Percentiles rank a stretch among this genome's conserved stretches.
Evolutionary conservation across 495 filamentous ascomycete species (phyloP).

Genomic region (Apiosordaria backusii): DNA sequence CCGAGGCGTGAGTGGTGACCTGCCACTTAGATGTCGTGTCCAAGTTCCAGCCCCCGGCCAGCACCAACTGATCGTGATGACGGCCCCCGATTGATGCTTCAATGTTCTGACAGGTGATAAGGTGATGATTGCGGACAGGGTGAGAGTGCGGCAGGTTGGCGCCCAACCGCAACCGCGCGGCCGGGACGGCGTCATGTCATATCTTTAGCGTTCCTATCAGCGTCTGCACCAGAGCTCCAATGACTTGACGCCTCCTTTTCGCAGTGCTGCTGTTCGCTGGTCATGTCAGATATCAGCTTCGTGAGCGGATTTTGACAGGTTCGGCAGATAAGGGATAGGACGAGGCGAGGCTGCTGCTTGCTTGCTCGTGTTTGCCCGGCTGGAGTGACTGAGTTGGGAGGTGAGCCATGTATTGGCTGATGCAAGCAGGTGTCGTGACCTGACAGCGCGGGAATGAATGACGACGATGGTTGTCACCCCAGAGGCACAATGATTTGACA

Average conservation of each 20-base stretch:
- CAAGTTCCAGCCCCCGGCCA: background rate
- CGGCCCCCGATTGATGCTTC: background rate
- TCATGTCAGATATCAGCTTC: conserved; percentile 3
- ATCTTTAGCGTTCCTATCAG: background rate
- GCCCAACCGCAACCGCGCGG: conserved; percentile 6
- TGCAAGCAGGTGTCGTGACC: background rate
- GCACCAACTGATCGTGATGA: background rate
- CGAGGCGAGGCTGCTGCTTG: background rate
- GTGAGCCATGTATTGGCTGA: background rate
- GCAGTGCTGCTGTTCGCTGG: background rate
- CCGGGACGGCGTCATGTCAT: background rate
- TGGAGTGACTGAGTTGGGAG: background rate
- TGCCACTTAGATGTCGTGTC: background rate
- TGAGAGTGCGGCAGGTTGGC: conserved; percentile 3
- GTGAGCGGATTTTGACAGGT: background rate
- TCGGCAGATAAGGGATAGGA: conserved; percentile 6
- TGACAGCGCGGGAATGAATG: background rate
- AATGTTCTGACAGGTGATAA: background rate
- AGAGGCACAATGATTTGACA: background rate
- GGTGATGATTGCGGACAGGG: background rate
- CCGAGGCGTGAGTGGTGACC: background rate
- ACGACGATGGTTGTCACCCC: background rate
- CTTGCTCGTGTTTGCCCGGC: background rate
- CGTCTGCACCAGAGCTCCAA: background rate
- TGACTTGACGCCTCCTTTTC: background rate